Evolutionary conservation across 371 early-diverging fungal genomes (phyloP), one percentile per base, ranked within the genome.

Genomic region (Chytridium lagenaria): DNA sequence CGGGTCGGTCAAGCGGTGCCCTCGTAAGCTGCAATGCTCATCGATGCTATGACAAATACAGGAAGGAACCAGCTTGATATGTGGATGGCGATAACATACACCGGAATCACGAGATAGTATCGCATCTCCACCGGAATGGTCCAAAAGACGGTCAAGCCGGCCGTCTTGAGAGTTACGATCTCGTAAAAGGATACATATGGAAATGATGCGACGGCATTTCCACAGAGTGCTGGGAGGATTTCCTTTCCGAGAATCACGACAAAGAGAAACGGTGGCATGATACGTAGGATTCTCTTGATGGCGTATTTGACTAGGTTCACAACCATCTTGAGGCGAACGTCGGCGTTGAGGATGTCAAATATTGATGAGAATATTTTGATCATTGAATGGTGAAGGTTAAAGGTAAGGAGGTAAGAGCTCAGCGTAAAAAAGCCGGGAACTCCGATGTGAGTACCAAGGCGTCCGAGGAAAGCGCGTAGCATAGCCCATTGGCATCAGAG

Each of bases 381-480:
- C 44, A 44, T 44, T 19, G 7, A 19, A 44, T 44, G 44, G 19
- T 44, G 44, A 44, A 44, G 44, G 19, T 44, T 44, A 19, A 12
- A 44, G 44, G 44, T 44, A 19, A 44, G 44, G 44, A 44, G 44
- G 44, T 44, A 44, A 44, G 44, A 44, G 44, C 44, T 44, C 44
- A 44, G 19, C 44, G 44, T 44, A 19, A 44, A 44, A 19, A 44
- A 44, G 12, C 44, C 44, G 19, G 44, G 44, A 44, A 44, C 44
- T 44, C 44, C 44, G 12, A 44, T 19, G 44, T 44, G 44, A 19
- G 44, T 44, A 19, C 44, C 44, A 44, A 44, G 44, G 19, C 44
- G 44, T 44, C 19, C 44, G 44, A 12, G 44, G 19, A 7, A 19
- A 19, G 7, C 44, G 44, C 12, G 44, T 44, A 19, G 44, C 44